Evolutionary conservation across 1,139 yeast genomes (phyloP), one percentile per base, ranked within the genome.

Genomic region (Chernovozyma sophiae-reginae): DNA sequence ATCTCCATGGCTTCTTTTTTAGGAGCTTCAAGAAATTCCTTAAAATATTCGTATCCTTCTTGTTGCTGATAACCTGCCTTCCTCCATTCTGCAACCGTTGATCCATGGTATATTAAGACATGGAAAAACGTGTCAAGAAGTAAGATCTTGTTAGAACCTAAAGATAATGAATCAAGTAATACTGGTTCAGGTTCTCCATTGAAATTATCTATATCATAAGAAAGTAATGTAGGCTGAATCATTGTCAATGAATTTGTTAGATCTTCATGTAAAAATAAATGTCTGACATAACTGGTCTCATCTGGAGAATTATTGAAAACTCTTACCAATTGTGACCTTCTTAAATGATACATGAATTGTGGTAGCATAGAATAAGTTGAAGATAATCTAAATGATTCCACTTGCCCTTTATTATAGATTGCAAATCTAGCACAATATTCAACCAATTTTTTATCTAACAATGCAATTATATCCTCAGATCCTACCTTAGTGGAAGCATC

Each of bases 371-470:
- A 81, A 60, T 84, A 90, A 50, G 82, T 77, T 42, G 81, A 81
- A 0, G 94, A 74, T 42, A 92, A 68, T 49, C 90, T 71, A 68
- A 92, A 92, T 18, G 95, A 81, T 29, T 72, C 67, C 31, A 90
- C 74, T 42, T 75, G 82, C 43, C 87, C 94, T 53, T 83, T 84
- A 45, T 81, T 74, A 59, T 84, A 92, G 49, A 86, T 94, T 25
- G 96, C 96, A 61, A 86, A 90, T 49, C 89, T 78, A 40, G 84
- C 79, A 61, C 97, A 90, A 48, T 86, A 71, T 46, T 89, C 84
- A 46, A 92, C 84, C 47, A 90, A 69, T 55, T 82, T 75, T 52
- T 94, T 79, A 61, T 92, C 97, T 41, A 89, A 77, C 81, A 94
- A 86, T 62, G 95, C 79, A 42, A 85, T 65, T 17, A 90, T 77